phyloP scores from a whole-genome alignment of 1,284 basidiomycete species.

The Boletellus dicymbophilus region DNA sequence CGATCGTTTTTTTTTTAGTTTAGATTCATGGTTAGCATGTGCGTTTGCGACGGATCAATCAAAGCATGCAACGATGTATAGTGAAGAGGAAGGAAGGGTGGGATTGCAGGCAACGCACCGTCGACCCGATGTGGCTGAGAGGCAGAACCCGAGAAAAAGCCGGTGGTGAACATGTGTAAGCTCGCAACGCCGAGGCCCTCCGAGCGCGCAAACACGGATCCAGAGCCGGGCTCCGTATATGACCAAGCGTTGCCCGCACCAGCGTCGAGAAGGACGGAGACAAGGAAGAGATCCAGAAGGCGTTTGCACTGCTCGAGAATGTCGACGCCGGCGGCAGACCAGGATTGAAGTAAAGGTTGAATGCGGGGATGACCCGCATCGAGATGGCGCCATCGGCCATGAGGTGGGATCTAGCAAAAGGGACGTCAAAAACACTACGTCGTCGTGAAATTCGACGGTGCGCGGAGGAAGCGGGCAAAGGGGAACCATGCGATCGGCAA shows the following conservation, averaged over 20 bases:
- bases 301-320: conserved; percentile 68
- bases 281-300: conserved; percentile 89
- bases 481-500: background rate
- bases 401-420: conserved; percentile 73
- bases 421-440: background rate
- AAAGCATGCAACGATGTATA: too few species aligned
- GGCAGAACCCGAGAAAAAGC: conserved; percentile 76
- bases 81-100: too few species aligned
- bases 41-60: background rate
- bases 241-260: conserved; percentile 88
- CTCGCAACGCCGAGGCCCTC: conserved; percentile 95
- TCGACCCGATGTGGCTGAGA: conserved; percentile 75
- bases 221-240: conserved; percentile 67
- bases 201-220: conserved; percentile 68
- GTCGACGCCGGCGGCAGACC: conserved; percentile 51
- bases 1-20: background rate
- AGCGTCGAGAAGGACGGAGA: conserved; percentile 92
- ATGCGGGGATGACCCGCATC: conserved; percentile 69
- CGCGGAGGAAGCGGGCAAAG: background rate
- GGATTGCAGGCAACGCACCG: conserved; percentile 44
- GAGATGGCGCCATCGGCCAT: conserved; percentile 91
- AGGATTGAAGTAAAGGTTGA: conserved; percentile 55
- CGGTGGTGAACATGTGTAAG: conserved; percentile 85
- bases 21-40: background rate
- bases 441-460: too few species aligned